These are phyloP conservation scores for Pseudocercospora fijiensis DNA, from an alignment of 2,329 filamentous ascomycete species.

Conservation along the genomic window DNA sequence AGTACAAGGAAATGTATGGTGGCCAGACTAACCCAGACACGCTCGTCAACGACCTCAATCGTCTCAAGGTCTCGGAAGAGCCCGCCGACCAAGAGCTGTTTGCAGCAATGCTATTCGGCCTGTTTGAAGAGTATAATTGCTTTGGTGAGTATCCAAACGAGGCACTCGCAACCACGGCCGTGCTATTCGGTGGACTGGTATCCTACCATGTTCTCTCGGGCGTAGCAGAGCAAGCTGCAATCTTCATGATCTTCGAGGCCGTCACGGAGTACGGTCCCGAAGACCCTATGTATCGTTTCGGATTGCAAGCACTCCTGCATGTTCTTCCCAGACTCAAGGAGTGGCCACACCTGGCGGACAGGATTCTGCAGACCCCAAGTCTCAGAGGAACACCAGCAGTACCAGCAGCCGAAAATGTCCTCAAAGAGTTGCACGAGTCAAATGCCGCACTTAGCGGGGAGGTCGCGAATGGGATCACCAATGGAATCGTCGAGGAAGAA, in stretches of 20 bases:
- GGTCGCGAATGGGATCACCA: conserved; percentile 57
- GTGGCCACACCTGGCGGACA: conserved; percentile 92
- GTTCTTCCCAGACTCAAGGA: conserved; percentile 79
- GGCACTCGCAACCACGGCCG: conserved; percentile 89
- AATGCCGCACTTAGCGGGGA: conserved; percentile 34
- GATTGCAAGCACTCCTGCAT: conserved; percentile 89
- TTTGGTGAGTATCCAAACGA: conserved; percentile 96
- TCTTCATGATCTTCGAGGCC: conserved; percentile 96
- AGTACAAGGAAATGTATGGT: conserved; percentile 97
- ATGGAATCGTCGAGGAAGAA: conserved; percentile 68
- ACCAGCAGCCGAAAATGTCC: conserved; percentile 31
- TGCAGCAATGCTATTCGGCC: conserved; percentile 95
- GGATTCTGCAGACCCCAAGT: conserved; percentile 76
- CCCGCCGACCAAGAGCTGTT: conserved; percentile 89
- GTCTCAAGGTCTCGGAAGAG: conserved; percentile 84
- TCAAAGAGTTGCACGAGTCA: conserved; percentile 35
- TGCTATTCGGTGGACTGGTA: conserved; percentile 86
- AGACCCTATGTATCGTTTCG: conserved; percentile 96
- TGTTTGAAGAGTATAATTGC: conserved; percentile 96
- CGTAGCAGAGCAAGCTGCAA: conserved; percentile 85
- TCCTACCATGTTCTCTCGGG: conserved; percentile 88
- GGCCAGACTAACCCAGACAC: conserved; percentile 82
- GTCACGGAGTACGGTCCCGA: conserved; percentile 81
- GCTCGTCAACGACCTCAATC: conserved; percentile 78
- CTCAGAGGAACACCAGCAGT: conserved; percentile 72